Percentiles rank a stretch among this genome's conserved stretches.
These are phyloP conservation scores for Tilletia indica DNA, from an alignment of 1,284 basidiomycete genomes.

Conservation along the genomic window DNA sequence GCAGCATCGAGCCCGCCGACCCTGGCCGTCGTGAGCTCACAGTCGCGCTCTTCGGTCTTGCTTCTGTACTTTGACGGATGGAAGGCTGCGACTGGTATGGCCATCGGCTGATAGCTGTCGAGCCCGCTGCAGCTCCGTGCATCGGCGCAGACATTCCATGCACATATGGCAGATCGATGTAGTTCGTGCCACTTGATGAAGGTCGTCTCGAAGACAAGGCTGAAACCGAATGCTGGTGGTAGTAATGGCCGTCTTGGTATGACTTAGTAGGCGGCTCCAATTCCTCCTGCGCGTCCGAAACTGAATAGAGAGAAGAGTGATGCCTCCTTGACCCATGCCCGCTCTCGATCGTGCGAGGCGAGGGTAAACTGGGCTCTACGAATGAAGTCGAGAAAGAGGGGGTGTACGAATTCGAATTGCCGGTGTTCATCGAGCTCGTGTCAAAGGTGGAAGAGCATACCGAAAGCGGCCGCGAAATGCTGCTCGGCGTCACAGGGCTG, in stretches of 20 bases:
- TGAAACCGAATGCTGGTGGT: neutral
- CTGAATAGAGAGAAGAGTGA: neutral
- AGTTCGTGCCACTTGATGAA: neutral
- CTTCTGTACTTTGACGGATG: neutral
- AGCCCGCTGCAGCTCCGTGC: no score
- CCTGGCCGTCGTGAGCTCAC: neutral
- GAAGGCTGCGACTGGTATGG: neutral
- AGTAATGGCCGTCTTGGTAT: neutral
- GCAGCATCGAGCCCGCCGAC: neutral
- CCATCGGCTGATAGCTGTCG: neutral
- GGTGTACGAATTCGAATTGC: neutral
- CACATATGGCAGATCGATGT: neutral
- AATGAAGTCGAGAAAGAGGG: neutral
- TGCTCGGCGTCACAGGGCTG: neutral
- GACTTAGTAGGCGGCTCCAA: neutral
- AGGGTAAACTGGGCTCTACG: neutral
- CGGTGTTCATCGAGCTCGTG: neutral
- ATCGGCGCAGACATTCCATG: no score
- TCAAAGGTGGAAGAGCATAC: constrained; percentile 5
- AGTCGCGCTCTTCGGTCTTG: neutral
- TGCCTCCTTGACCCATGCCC: neutral
- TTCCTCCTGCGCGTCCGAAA: neutral
- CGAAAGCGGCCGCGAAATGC: neutral
- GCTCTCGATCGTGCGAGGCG: neutral
- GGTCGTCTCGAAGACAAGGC: neutral